phyloP scores from a whole-genome alignment of 345 rosid genomes.

The Cardamine chenopodiifolia region DNA sequence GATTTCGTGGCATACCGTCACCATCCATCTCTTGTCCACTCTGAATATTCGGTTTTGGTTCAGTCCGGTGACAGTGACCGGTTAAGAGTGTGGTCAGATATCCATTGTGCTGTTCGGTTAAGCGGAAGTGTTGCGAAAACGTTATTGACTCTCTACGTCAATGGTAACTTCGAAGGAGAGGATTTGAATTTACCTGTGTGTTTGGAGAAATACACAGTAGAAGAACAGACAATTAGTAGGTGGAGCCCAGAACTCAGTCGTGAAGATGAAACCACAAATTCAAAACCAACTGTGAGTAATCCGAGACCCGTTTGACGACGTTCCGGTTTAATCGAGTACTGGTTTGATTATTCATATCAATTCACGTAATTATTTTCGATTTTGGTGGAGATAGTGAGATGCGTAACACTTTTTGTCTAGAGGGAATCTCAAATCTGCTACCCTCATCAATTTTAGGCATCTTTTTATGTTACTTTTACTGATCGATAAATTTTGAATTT shows the following conservation, averaged over 20 bases:
- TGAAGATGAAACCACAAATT: constrained; percentile 49
- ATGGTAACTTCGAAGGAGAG: constrained; percentile 44
- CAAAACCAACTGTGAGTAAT: constrained; percentile 13
- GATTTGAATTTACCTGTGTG: constrained; percentile 41
- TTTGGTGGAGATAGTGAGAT: not conserved
- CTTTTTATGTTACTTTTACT: not conserved
- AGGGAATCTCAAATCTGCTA: not conserved
- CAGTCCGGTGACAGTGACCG: constrained; percentile 46
- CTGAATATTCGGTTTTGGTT: constrained; percentile 73
- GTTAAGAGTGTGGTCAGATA: constrained; percentile 72
- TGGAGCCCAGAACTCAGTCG: constrained; percentile 72
- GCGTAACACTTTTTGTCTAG: not conserved
- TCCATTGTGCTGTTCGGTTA: constrained; percentile 63
- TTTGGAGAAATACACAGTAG: constrained; percentile 55
- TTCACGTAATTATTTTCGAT: not conserved
- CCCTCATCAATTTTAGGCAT: not conserved
- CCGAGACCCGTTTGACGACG: not conserved
- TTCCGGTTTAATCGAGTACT: not conserved
- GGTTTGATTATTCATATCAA: constrained; percentile 4
- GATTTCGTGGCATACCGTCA: constrained; percentile 81
- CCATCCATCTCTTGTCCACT: constrained; percentile 84
- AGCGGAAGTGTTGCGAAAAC: constrained; percentile 85
- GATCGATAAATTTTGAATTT: not conserved
- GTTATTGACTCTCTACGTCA: constrained; percentile 54
- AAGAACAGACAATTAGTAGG: constrained; percentile 59